Evolutionary conservation across 306 rosid genomes (phyloP), one percentile per base, ranked within the genome.

Genomic region (Notholithocarpus densiflorus): DNA sequence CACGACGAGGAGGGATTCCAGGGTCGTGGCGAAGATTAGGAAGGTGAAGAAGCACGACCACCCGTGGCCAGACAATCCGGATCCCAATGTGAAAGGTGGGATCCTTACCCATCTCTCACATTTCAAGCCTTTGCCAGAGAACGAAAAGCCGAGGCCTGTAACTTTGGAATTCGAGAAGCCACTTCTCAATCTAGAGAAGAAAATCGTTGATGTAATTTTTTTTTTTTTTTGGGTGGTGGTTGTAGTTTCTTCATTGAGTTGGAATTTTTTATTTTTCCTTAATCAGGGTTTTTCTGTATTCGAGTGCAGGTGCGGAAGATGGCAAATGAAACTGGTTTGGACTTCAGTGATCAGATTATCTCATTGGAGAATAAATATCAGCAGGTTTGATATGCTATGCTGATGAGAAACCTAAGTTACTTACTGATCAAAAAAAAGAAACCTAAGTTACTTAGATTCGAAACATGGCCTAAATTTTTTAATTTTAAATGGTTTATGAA

Each of bases 291-390:
- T 79, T 48, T 61, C 57, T 79, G 78, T 68, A 12, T 80, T 34
- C 69, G 85, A 23, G 66, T 65, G 75, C 80, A 93, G 99, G 90
- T 95, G 79, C 89, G 89, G 86, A 90, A 90, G 86, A 89, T 91
- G 98, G 99, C 98, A 0, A 65, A 82, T 9, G 97, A 93, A 82
- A 91, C 98, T 68, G 98, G 97, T 37, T 74, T 95, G 87, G 99
- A 95, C 87, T 95, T 95, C 86, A 86, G 87, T 68, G 94, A 91
- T 87, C 98, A 95, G 85, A 95, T 95, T 84, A 37, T 56, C 68
- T 80, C 80, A 0, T 86, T 95, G 83, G 99, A 95, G 89, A 69
- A 71, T 18, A 93, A 95, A 78, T 91, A 95, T 75, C 86, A 84
- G 1, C 94, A 91, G 99, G 99, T 95, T 81, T 34, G 86, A n/a